phyloP scores from a whole-genome alignment of 306 rosid genomes.

The Citrullus colocynthis region DNA sequence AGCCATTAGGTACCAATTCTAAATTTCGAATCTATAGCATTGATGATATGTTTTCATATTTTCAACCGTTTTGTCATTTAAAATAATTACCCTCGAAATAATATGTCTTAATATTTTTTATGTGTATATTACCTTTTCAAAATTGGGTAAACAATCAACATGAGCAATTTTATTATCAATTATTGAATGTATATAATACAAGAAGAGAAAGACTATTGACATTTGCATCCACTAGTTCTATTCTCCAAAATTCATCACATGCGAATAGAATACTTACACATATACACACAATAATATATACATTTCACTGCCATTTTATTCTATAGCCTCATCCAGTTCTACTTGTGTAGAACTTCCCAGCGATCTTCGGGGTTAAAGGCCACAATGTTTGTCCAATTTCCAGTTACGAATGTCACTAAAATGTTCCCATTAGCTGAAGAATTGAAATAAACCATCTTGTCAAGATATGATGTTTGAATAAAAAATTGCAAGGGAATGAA shows the following conservation, averaged over 20 bases:
- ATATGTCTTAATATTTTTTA: no score
- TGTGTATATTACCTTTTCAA: no score
- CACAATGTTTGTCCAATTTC: neutral
- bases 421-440: neutral
- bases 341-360: neutral
- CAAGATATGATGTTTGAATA: neutral
- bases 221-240: neutral
- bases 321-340: neutral
- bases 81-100: no score
- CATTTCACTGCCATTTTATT: neutral
- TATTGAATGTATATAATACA: no score
- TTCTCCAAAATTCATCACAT: neutral
- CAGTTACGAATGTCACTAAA: neutral
- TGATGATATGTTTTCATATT: no score
- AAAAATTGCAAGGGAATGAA: neutral
- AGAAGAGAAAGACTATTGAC: neutral
- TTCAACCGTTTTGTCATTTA: no score
- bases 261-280: neutral
- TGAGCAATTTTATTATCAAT: no score
- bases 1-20: no score
- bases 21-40: no score
- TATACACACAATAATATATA: neutral
- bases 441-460: neutral
- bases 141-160: no score
- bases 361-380: neutral